Percentiles rank a stretch among this genome's conserved stretches.
phyloP scores from a whole-genome alignment of 202 grass and related monocot species.

The Miscanthus sacchariflorus region DNA sequence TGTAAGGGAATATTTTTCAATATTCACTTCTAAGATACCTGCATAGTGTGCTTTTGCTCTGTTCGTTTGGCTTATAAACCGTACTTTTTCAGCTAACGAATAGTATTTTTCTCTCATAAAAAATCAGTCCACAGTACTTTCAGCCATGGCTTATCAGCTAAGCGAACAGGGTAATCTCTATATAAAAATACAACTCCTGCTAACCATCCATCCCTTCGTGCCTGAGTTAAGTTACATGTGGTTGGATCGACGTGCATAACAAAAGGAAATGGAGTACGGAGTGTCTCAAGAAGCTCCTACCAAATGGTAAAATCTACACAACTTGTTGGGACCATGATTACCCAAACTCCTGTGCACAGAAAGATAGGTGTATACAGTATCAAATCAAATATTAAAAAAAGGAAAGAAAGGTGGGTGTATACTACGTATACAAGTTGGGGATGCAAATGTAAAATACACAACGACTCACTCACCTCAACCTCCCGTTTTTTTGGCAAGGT shows the following conservation, averaged over 20 bases:
- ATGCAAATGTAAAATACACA: slow-evolving; percentile 2
- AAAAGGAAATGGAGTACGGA: not conserved
- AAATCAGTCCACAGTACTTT: no score
- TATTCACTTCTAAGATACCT: not conserved
- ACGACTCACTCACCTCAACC: not conserved
- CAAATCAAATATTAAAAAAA: no score
- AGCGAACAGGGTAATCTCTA: no score
- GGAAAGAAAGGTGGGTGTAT: no score
- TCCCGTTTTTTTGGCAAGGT: not conserved
- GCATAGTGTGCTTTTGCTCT: not conserved
- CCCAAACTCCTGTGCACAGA: slow-evolving; percentile 23
- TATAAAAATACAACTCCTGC: not conserved
- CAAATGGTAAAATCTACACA: slow-evolving; percentile 10
- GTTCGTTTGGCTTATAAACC: no score
- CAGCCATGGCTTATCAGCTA: no score
- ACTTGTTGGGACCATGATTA: slow-evolving; percentile 32
- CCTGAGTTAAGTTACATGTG: no score
- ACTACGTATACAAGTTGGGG: not conserved
- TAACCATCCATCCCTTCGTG: not conserved
- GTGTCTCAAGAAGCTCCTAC: not conserved
- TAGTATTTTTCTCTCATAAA: no score
- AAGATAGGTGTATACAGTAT: not conserved
- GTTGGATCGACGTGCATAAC: slow-evolving; percentile 4
- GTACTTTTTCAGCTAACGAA: no score
- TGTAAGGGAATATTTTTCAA: not conserved